Evolutionary conservation across 2,329 filamentous ascomycete species (phyloP).

Genomic region (Aurifilum marmelostoma): DNA sequence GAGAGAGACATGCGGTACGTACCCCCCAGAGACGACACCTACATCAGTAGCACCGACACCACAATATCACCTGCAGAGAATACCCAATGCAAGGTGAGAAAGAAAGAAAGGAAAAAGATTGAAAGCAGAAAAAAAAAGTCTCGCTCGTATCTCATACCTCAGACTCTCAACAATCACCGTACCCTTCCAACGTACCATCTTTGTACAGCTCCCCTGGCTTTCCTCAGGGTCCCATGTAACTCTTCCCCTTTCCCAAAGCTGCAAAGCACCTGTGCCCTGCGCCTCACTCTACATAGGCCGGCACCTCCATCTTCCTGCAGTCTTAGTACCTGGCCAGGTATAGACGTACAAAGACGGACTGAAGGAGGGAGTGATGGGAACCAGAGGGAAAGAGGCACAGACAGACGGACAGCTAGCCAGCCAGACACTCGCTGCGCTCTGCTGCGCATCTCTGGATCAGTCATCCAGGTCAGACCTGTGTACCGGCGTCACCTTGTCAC

Average conservation of each 20-base stretch:
- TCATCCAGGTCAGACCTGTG: constrained; percentile 29
- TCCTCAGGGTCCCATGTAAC: constrained; percentile 28
- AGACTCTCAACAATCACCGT: constrained; percentile 5
- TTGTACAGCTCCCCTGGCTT: constrained; percentile 21
- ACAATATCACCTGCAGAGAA: constrained; percentile 1
- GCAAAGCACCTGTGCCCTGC: constrained; percentile 27
- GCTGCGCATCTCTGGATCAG: constrained; percentile 29
- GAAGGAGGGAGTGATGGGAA: neutral
- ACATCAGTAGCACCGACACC: constrained; percentile 2
- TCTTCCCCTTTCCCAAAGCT: constrained; percentile 19
- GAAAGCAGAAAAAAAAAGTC: neutral
- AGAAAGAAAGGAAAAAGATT: neutral
- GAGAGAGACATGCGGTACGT: neutral
- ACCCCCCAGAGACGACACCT: neutral
- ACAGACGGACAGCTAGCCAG: neutral
- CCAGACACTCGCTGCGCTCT: constrained; percentile 11
- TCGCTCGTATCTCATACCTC: constrained; percentile 24
- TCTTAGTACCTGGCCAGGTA: constrained; percentile 22
- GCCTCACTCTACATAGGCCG: constrained; percentile 28
- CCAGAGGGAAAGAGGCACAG: neutral
- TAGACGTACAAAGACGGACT: constrained; percentile 7
- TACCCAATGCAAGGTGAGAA: constrained; percentile 5
- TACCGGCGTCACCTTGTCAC: constrained; percentile 22
- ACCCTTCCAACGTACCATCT: constrained; percentile 22
- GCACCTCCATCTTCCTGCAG: constrained; percentile 26